A percentile compares a stretch with the other conserved stretches of the same genome.
phyloP scores from a whole-genome alignment of 2,329 filamentous ascomycete genomes.

The Scedosporium minutisporum region DNA sequence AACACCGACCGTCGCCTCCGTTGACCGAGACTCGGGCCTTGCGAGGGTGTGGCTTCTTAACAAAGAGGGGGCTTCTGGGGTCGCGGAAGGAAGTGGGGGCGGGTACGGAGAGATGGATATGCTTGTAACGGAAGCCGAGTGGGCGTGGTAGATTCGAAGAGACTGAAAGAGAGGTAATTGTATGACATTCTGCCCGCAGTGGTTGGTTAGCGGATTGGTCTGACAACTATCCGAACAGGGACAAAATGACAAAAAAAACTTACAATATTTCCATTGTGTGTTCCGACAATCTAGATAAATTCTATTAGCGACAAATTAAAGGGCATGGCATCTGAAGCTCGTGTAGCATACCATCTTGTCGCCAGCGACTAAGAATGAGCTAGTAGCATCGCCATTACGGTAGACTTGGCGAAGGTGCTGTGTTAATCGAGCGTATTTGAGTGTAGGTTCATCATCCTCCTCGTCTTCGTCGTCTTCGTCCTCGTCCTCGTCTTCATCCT shows the following conservation, averaged over 20 bases:
- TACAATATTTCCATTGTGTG: conserved; percentile 94
- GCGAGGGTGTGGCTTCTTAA: neutral
- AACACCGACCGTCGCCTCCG: conserved; percentile 27
- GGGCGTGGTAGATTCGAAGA: conserved; percentile 81
- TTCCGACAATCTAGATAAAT: conserved; percentile 67
- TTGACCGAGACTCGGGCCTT: conserved; percentile 18
- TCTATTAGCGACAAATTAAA: conserved; percentile 18
- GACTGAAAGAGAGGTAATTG: conserved; percentile 73
- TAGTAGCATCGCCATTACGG: conserved; percentile 90
- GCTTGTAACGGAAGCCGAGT: conserved; percentile 81
- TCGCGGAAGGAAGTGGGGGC: conserved; percentile 30
- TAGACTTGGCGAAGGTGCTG: conserved; percentile 72
- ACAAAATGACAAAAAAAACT: conserved; percentile 20
- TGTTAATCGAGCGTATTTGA: conserved; percentile 88
- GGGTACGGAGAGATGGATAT: conserved; percentile 86
- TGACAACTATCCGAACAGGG: neutral
- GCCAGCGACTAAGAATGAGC: conserved; percentile 77
- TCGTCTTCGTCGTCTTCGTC: conserved; percentile 68
- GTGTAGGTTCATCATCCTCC: conserved; percentile 84
- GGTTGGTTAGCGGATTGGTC: conserved; percentile 17
- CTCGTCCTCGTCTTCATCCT: conserved; percentile 35
- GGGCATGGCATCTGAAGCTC: conserved; percentile 7
- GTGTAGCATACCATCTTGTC: conserved; percentile 77
- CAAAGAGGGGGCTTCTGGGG: conserved; percentile 2
- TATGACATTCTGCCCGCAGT: conserved; percentile 60